Evolutionary conservation across 176 grass and related monocot species (phyloP).

Genomic region (Triticum dicoccoides): DNA sequence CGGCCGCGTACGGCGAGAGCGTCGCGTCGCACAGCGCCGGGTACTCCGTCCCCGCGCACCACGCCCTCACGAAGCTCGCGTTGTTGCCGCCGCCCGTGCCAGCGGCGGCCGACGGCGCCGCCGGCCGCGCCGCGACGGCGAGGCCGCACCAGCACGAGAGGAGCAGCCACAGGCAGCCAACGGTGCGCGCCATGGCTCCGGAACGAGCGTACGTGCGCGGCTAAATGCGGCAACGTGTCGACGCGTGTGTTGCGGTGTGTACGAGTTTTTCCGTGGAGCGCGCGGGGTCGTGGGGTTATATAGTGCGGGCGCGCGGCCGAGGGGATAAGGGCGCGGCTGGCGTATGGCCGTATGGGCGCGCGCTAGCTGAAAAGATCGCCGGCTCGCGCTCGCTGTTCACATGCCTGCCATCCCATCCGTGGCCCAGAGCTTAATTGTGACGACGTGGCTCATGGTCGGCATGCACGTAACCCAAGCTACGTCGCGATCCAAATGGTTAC

Average conservation of each 20-base stretch:
- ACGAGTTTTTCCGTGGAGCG: background rate
- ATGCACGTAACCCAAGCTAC: background rate
- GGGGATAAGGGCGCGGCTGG: background rate
- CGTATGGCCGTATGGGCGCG: background rate
- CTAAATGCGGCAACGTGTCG: background rate
- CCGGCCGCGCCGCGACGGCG: background rate
- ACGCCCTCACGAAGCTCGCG: conserved; percentile 29
- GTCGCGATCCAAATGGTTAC: background rate
- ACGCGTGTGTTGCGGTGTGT: background rate
- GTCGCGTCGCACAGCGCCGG: conserved; percentile 48
- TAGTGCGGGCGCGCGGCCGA: background rate
- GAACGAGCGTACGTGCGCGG: background rate
- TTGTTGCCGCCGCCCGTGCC: background rate
- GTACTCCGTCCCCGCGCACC: conserved; percentile 49
- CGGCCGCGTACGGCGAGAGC: conserved; percentile 32
- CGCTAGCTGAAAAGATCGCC: background rate
- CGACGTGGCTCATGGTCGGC: background rate
- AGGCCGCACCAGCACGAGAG: background rate
- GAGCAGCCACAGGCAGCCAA: background rate
- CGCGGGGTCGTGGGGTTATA: background rate
- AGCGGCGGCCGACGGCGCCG: background rate
- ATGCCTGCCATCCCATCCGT: background rate
- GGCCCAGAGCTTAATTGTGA: background rate
- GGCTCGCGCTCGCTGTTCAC: background rate
- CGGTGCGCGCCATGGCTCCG: conserved; percentile 7